Evolutionary conservation across 164 flowering plant genomes (phyloP).

Genomic region (Umbellularia californica): DNA sequence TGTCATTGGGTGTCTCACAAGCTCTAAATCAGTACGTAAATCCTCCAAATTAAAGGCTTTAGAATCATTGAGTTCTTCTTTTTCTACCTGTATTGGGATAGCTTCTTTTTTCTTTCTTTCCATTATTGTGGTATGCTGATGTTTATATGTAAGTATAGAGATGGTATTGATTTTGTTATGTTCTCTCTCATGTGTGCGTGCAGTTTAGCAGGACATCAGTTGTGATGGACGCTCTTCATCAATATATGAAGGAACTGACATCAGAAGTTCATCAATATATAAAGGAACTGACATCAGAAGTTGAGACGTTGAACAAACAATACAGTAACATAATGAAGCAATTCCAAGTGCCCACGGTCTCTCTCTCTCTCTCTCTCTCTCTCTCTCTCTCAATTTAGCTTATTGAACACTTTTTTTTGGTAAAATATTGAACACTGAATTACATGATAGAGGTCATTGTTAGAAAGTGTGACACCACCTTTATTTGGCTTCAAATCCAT

Average conservation of each 20-base stretch:
- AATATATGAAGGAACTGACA: conserved; percentile 20
- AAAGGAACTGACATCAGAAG: conserved; percentile 29
- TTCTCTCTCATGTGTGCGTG: not conserved
- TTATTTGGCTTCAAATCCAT: no score
- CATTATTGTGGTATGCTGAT: not conserved
- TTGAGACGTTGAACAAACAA: conserved; percentile 38
- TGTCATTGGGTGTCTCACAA: conserved; percentile 10
- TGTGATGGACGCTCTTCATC: conserved; percentile 29
- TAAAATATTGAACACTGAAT: no score
- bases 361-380: conserved; percentile 15
- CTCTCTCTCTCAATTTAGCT: no score
- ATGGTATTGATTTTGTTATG: no score
- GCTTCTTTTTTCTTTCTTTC: not conserved
- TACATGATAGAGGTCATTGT: no score
- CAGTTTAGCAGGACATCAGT: conserved; percentile 38
- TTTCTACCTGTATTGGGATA: not conserved
- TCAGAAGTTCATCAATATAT: conserved; percentile 18
- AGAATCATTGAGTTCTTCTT: not conserved
- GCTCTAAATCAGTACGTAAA: conserved; percentile 14
- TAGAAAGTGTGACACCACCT: no score
- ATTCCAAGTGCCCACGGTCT: conserved; percentile 18
- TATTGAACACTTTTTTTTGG: no score
- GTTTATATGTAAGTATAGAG: not conserved
- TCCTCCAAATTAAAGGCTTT: not conserved
- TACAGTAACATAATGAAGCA: conserved; percentile 24